Base-by-base conservation (phyloP, 1,284 basidiomycete species). In the Pyrrhoderma noxium region DNA sequence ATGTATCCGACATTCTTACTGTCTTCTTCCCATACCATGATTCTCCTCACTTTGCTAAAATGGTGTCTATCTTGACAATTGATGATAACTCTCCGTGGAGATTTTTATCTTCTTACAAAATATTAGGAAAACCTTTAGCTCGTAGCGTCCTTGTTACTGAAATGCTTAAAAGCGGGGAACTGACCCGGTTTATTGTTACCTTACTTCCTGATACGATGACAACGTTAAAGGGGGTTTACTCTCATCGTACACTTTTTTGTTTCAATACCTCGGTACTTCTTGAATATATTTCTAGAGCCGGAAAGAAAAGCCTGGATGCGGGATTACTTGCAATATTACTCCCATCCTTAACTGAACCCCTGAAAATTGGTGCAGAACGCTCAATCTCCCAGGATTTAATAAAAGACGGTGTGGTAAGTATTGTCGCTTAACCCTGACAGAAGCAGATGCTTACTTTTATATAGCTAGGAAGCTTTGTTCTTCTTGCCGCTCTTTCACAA, bases 1-100 rank as follows among this genome's bases (percentile, higher is more conserved):
- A 97, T 62, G 76, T 93, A 38, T 75, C 86, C 44, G 75, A 78
- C n/a, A 61, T 94, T 18, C 74, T 99, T 4, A 71, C 83, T 11
- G 73, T 92, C 16, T 98, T 98, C 67, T 68, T 98, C 23, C 96
- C 96, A 0, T 98, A 95, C 64, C 93, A 98, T 62, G 90, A 93
- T 59, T 92, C 95, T 2, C 85, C 89, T 0, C 93, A 98, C 64
- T 99, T 99, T 66, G 79, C 87, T 7, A 94, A 95, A 64, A 90
- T 98, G 77, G 74, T 96, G 38, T 84, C 87, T 3, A 93, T 97
- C 60, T 70, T 93, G 53, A 81, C 87, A 58, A 75, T 96, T 49
- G 74, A 76, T 83, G 47, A 49, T 16, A 50, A 41, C 36, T n/a
- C 76, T 5, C 60, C 70, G 16, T 80, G 82, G 79, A 68, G 69